Percentiles rank a stretch among this genome's conserved stretches.
These are phyloP conservation scores for Colletotrichum sp. DNA, from an alignment of 2,329 filamentous ascomycete genomes.

Conservation along the genomic window DNA sequence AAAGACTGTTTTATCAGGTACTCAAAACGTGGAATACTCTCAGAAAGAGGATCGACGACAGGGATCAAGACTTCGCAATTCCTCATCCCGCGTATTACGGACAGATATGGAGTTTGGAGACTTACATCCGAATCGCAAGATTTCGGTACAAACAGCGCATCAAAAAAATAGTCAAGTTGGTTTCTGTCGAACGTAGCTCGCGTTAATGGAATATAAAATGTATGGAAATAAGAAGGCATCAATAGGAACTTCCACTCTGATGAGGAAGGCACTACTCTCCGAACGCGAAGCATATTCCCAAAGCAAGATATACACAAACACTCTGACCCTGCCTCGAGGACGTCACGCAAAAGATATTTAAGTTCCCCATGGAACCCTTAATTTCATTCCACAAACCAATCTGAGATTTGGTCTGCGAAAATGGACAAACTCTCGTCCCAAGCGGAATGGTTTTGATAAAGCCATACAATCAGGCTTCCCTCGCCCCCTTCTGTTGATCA, in stretches of 20 bases:
- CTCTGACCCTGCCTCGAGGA: fast-evolving
- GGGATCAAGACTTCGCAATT: too few species aligned
- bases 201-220: too few species aligned
- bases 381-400: too few species aligned
- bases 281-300: fast-evolving
- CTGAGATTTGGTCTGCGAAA: fast-evolving
- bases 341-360: neutral
- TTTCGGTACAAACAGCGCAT: too few species aligned
- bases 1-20: fast-evolving
- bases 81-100: too few species aligned
- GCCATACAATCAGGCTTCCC: neutral
- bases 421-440: too few species aligned
- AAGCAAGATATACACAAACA: too few species aligned
- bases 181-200: too few species aligned
- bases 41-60: neutral
- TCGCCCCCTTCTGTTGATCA: neutral
- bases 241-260: neutral
- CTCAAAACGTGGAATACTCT: fast-evolving
- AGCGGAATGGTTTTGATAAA: neutral
- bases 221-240: neutral
- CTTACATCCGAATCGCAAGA: too few species aligned
- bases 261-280: neutral
- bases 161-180: too few species aligned
- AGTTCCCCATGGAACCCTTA: neutral
- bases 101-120: too few species aligned